Evolutionary conservation across 768 basidiomycete species (phyloP).

Genomic region (Tylopilus sp.): DNA sequence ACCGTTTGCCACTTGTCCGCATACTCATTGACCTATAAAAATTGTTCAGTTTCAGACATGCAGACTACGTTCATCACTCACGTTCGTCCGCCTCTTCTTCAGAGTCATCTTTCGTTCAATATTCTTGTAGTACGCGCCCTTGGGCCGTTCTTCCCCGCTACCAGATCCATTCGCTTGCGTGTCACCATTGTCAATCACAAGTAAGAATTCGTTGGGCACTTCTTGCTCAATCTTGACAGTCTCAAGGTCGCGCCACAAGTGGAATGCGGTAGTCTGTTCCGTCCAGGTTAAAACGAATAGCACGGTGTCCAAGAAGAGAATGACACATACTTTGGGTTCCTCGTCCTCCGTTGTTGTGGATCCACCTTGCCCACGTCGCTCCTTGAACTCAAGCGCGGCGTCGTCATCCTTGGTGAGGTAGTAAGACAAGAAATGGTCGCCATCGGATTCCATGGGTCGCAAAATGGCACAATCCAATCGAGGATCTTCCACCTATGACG

Average conservation of each 20-base stretch:
- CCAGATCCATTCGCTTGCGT: constrained; percentile 34
- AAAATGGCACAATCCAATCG: constrained; percentile 82
- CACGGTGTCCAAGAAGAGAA: neutral
- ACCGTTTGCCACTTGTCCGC: constrained; percentile 83
- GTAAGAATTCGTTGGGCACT: constrained; percentile 77
- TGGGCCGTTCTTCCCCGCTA: constrained; percentile 39
- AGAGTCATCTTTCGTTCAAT: constrained; percentile 86
- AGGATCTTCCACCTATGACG: constrained; percentile 63
- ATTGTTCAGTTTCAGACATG: neutral
- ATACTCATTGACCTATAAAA: constrained; percentile 68
- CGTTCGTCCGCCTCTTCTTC: constrained; percentile 81
- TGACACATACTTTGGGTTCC: constrained; percentile 45
- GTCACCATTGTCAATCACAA: constrained; percentile 67
- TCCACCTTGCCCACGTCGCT: constrained; percentile 41
- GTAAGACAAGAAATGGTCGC: constrained; percentile 84
- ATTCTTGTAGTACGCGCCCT: constrained; percentile 86
- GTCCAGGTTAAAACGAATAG: neutral
- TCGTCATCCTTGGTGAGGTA: constrained; percentile 79
- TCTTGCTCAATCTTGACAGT: constrained; percentile 85
- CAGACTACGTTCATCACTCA: constrained; percentile 35
- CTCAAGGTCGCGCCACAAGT: constrained; percentile 82
- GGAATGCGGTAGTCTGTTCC: constrained; percentile 62
- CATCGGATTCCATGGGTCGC: constrained; percentile 84
- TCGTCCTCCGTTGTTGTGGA: constrained; percentile 50
- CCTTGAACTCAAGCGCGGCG: constrained; percentile 61